Evolutionary conservation across 176 grass and related monocot genomes (phyloP), one percentile per base, ranked within the genome.

Genomic region (Secale cereale): DNA sequence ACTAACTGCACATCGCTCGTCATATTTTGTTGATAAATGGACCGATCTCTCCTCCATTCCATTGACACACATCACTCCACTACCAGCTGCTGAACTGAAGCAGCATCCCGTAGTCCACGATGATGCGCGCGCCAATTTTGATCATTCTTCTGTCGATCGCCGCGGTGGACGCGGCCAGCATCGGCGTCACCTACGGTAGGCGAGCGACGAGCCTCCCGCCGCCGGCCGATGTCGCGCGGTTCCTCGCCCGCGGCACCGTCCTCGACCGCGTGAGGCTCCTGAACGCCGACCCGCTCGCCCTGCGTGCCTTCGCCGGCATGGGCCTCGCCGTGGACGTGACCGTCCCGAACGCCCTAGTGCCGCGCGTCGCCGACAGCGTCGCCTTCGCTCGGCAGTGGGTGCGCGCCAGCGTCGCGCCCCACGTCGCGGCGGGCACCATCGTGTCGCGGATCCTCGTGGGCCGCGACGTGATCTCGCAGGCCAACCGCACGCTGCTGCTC

Each of bases 111-210:
- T 22, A 0, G 25, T 0, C 12, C 15, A 75, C 8, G 64, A 29
- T 28, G 20, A 94, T 87, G 81, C 17, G 57, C 25, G 56, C 35
- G 22, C 1, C 64, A 19, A n/a, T 78, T 4, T 36, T 59, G 56
- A 61, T 61, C 39, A 17, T 94, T 65, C 64, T 85, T 56, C 25
- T 75, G 41, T 52, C 80, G 17, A 46, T 80, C 10, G 39, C 85
- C 81, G 78, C 45, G 22, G 63, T 46, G 19, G 77, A 30, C 45
- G 95, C 69, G 30, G 60, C 63, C 29, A 83, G 87, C 82, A 80
- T 98, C 40, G 95, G 93, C 76, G 48, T 98, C 4, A 95, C 50
- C 45, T 98, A 98, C 73, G 95, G 95, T 67, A 87, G 33, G 80
- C 78, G 76, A 1, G 92, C 82, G 15, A 87, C 82, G 39, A 87